Conservation (phyloP, 306 rosid genomes). For the Bauhinia variegata region DNA sequence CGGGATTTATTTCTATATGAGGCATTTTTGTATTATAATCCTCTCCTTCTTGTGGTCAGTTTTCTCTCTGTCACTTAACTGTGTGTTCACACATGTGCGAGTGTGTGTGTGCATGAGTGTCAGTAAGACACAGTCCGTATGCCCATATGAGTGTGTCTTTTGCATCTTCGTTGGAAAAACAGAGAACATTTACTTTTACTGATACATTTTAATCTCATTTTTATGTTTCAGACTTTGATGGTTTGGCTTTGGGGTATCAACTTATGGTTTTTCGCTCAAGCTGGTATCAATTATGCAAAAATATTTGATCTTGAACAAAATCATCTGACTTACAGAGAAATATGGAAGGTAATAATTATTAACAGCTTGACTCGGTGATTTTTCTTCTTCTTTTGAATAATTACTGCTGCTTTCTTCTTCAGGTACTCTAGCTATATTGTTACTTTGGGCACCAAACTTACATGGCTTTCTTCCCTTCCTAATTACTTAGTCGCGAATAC, state of each 20-base stretch:
- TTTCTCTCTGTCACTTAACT: constrained; percentile 25
- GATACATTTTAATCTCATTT: constrained; percentile 31
- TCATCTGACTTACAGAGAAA: constrained; percentile 84
- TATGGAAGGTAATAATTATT: constrained; percentile 80
- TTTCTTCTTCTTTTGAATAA: background rate
- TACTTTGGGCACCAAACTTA: background rate
- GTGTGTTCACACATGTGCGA: background rate
- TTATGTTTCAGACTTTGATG: constrained; percentile 74
- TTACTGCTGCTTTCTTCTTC: constrained; percentile 11
- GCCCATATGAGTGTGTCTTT: constrained; percentile 27
- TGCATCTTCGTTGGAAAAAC: constrained; percentile 5
- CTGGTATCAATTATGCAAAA: constrained; percentile 71
- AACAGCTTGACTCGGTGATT: constrained; percentile 23
- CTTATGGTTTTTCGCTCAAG: constrained; percentile 79
- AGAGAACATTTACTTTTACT: no score
- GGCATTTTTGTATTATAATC: constrained; percentile 97
- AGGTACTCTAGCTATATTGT: constrained; percentile 22
- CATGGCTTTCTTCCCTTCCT: constrained; percentile 23
- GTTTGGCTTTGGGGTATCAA: constrained; percentile 99
- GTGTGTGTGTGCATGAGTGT: background rate
- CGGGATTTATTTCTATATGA: constrained; percentile 89
- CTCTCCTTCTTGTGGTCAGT: constrained; percentile 93
- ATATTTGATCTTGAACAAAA: constrained; percentile 89
- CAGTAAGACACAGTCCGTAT: background rate
- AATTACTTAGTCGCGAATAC: constrained; percentile 17